phyloP scores from a whole-genome alignment of 257 asterid genomes.

The Prunella vulgaris region DNA sequence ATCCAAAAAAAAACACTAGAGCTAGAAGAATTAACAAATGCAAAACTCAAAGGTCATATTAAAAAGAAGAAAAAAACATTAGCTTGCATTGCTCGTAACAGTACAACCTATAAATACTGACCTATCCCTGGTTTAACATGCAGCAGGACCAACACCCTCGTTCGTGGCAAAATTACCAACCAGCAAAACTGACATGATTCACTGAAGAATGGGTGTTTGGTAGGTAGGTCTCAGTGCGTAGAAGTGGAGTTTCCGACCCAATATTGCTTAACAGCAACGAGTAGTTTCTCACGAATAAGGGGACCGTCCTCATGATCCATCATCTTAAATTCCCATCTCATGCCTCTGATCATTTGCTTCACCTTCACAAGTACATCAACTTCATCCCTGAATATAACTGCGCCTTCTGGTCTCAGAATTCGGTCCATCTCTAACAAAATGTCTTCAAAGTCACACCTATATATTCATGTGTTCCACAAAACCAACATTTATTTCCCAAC shows the following conservation, averaged over 20 bases:
- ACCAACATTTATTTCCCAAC: not conserved
- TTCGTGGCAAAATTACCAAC: conserved; percentile 14
- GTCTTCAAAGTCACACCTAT: conserved; percentile 81
- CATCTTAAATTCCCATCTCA: conserved; percentile 79
- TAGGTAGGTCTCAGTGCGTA: conserved; percentile 47
- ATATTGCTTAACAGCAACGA: conserved; percentile 80
- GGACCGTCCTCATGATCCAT: conserved; percentile 96
- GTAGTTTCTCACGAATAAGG: conserved; percentile 74
- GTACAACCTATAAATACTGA: conserved; percentile 26
- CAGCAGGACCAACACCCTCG: not conserved
- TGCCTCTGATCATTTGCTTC: conserved; percentile 67
- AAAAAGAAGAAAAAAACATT: too few relatives aligned
- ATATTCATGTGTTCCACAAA: conserved; percentile 2
- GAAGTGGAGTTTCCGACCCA: conserved; percentile 90
- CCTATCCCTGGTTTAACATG: conserved; percentile 10
- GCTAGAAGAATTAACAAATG: conserved; percentile 11
- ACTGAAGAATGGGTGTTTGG: conserved; percentile 6
- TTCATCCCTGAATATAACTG: conserved; percentile 80
- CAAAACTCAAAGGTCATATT: conserved; percentile 6
- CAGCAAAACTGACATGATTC: conserved; percentile 14
- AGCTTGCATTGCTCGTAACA: not conserved
- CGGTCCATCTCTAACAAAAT: conserved; percentile 94
- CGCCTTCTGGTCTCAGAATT: conserved; percentile 90
- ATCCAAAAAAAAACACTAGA: not conserved
- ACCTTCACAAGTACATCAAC: conserved; percentile 84